These are phyloP conservation scores for Saprolegnia parasitica DNA, from an alignment of 352 stramenopile species.

Conservation along the genomic window DNA sequence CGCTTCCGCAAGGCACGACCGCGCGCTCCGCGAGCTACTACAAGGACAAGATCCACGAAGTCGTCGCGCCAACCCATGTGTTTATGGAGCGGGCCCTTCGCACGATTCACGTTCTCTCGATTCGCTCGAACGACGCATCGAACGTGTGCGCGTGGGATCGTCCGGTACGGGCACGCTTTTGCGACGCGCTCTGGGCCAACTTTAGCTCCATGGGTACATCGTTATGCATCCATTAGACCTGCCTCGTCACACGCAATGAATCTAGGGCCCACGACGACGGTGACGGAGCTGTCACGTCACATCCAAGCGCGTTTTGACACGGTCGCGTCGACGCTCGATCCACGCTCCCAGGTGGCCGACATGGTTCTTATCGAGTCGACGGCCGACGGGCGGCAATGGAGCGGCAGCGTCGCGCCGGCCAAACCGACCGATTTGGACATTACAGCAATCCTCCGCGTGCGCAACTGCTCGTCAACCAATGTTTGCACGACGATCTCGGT, in stretches of 20 bases:
- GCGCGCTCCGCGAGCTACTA: not conserved
- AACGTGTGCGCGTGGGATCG: no score
- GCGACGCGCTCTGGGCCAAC: no score
- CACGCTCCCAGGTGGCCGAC: not conserved
- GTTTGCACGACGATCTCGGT: not conserved
- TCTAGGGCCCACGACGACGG: no score
- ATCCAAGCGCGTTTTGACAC: conserved; percentile 2
- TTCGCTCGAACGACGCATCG: no score
- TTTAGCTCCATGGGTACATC: no score
- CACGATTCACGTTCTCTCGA: no score
- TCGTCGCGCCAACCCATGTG: not conserved
- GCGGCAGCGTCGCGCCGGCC: not conserved
- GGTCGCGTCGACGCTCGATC: not conserved
- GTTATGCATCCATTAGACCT: no score
- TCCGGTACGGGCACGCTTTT: no score
- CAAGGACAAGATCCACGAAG: not conserved
- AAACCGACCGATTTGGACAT: not conserved
- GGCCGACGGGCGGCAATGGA: not conserved
- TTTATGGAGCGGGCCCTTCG: no score
- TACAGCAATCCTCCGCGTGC: not conserved
- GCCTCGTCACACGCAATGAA: no score
- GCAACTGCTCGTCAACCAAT: not conserved
- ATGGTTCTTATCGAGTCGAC: not conserved
- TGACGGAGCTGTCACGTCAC: not conserved
- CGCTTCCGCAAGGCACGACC: not conserved